Conservation (phyloP, 2,329 filamentous ascomycete species). For the Neonectria hederae region DNA sequence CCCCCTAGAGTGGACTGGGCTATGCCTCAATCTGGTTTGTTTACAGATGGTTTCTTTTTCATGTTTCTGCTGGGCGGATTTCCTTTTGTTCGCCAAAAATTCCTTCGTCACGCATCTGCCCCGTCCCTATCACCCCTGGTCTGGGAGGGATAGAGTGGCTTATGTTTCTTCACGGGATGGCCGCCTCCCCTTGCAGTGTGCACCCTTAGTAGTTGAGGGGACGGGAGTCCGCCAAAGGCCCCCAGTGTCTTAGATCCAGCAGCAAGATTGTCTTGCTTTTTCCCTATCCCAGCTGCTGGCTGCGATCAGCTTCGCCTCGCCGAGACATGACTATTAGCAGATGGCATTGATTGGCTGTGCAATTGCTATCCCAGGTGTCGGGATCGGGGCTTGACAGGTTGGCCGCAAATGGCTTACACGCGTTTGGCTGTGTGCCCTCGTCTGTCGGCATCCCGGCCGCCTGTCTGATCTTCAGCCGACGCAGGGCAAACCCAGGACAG, state of each 20-base stretch:
- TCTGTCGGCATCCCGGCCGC: constrained; percentile 20
- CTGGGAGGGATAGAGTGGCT: constrained; percentile 8
- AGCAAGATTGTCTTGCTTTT: constrained; percentile 29
- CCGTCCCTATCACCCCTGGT: constrained; percentile 4
- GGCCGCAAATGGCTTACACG: constrained; percentile 30
- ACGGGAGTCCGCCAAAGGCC: constrained; percentile 24
- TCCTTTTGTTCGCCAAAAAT: constrained; percentile 30
- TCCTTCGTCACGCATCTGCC: constrained; percentile 6
- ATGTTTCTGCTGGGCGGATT: constrained; percentile 18
- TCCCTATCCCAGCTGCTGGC: constrained; percentile 19
- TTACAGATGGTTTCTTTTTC: constrained; percentile 32
- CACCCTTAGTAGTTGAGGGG: constrained; percentile 4
- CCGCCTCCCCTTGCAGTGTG: constrained; percentile 1
- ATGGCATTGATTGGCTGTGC: constrained; percentile 25
- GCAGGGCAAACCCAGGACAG: constrained; percentile 20
- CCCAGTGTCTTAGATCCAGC: constrained; percentile 32
- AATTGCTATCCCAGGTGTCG: constrained; percentile 18
- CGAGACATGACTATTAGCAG: constrained; percentile 24
- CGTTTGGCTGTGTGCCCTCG: constrained; percentile 26
- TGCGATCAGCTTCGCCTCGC: constrained; percentile 18
- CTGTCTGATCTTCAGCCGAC: constrained; percentile 28
- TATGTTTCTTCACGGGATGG: constrained; percentile 17
- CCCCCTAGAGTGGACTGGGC: constrained; percentile 31
- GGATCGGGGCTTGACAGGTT: constrained; percentile 27
- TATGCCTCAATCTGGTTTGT: constrained; percentile 32